phyloP scores from a whole-genome alignment of 805 yeast species.

The Metschnikowia baotianmanensis region DNA sequence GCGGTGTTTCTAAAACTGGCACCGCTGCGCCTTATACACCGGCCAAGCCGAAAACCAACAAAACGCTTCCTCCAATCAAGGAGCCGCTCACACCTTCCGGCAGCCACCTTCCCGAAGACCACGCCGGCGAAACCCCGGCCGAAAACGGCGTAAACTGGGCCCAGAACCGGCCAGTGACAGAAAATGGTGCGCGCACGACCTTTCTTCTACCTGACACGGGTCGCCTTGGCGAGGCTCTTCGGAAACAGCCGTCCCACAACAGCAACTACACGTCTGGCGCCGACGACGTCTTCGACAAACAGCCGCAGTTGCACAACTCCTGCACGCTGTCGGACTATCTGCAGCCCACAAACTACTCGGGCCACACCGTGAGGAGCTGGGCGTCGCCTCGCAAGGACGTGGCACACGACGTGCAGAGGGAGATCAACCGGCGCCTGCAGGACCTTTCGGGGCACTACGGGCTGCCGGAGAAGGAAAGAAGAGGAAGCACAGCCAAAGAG shows the following conservation, averaged over 20 bases:
- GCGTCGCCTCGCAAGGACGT: constrained; percentile 42
- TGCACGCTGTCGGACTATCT: constrained; percentile 31
- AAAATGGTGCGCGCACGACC: too few species aligned
- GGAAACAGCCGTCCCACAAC: constrained; percentile 18
- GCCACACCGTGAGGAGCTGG: constrained; percentile 36
- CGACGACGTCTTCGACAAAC: constrained; percentile 16
- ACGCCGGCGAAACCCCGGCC: too few species aligned
- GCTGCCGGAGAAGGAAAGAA: constrained; percentile 6
- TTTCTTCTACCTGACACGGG: too few species aligned
- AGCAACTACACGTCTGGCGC: constrained; percentile 15
- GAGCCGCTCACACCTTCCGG: neutral
- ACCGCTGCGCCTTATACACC: constrained; percentile 3
- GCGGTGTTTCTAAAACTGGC: neutral
- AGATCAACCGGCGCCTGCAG: constrained; percentile 31
- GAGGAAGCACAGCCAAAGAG: constrained; percentile 1
- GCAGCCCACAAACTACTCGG: constrained; percentile 36
- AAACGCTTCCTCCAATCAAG: constrained; percentile 13
- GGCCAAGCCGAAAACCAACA: constrained; percentile 6
- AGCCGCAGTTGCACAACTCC: constrained; percentile 11
- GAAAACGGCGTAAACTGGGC: neutral
- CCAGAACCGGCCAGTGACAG: too few species aligned
- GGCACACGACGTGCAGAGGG: constrained; percentile 35
- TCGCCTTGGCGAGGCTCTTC: constrained; percentile 3
- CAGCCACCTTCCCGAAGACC: neutral
- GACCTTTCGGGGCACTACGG: constrained; percentile 15